These are phyloP conservation scores for Sonneratia alba DNA, from an alignment of 345 rosid species.

Conservation along the genomic window DNA sequence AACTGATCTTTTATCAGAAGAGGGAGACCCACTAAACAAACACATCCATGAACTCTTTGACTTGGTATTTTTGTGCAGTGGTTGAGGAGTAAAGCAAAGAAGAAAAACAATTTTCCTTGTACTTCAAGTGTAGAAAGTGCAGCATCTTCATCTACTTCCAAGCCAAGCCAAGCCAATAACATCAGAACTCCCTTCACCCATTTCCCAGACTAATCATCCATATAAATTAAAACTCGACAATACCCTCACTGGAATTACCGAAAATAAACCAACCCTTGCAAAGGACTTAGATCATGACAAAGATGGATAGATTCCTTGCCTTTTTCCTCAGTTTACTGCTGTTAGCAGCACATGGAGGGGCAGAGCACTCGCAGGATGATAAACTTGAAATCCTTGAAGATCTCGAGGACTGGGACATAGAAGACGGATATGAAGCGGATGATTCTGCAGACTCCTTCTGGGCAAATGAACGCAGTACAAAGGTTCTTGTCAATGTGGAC, in stretches of 20 bases:
- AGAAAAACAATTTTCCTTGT: constrained; percentile 55
- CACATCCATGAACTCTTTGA: constrained; percentile 29
- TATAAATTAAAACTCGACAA: constrained; percentile 36
- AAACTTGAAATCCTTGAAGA: constrained; percentile 41
- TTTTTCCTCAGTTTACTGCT: constrained; percentile 42
- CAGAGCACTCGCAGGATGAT: constrained; percentile 27
- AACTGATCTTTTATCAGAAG: neutral
- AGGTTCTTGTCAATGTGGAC: constrained; percentile 82
- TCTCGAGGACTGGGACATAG: constrained; percentile 43
- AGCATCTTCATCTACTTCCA: constrained; percentile 72
- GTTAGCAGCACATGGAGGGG: constrained; percentile 37
- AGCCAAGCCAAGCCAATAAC: constrained; percentile 88
- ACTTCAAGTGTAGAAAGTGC: constrained; percentile 66
- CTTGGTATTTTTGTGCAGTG: constrained; percentile 16
- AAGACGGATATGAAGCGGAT: constrained; percentile 37
- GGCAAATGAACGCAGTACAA: constrained; percentile 47
- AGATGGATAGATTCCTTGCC: constrained; percentile 46
- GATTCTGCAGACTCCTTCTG: constrained; percentile 32
- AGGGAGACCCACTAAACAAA: constrained; percentile 10
- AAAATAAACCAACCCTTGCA: constrained; percentile 29
- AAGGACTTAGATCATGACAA: constrained; percentile 14
- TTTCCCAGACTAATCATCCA: constrained; percentile 32
- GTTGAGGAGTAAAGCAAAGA: constrained; percentile 90
- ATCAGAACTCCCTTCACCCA: constrained; percentile 29
- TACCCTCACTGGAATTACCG: constrained; percentile 28